Conservation (phyloP, 2,329 filamentous ascomycete species). For the Pestalotiopsis fici region DNA sequence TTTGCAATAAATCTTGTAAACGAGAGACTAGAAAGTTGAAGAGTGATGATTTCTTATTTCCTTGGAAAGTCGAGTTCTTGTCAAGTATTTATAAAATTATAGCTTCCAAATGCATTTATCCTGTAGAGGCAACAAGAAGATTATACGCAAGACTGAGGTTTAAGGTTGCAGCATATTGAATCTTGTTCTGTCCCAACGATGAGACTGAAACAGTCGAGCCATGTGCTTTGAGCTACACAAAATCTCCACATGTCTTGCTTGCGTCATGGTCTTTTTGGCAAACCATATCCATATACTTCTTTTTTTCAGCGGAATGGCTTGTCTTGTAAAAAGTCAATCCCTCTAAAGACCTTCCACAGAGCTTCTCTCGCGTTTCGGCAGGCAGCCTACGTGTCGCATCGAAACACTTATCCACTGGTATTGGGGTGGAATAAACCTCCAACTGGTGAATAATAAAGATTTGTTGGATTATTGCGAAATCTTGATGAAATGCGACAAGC, state of each 20-base stretch:
- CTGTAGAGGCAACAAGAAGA: not conserved
- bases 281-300: not conserved
- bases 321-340: not conserved
- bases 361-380: not conserved
- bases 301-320: not conserved
- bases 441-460: no score
- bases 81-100: not conserved
- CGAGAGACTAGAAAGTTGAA: not conserved
- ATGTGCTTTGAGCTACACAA: not conserved
- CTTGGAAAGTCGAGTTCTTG: not conserved
- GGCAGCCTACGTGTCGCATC: not conserved
- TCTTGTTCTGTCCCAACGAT: not conserved
- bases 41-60: not conserved
- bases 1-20: not conserved
- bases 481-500: no score
- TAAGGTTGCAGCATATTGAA: constrained; percentile 1
- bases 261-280: not conserved
- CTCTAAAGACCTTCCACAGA: not conserved
- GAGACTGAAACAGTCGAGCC: not conserved
- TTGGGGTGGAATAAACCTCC: no score
- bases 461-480: no score
- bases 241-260: not conserved
- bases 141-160: not conserved
- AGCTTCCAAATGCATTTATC: not conserved
- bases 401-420: not conserved